Evolutionary conservation across 2,329 filamentous ascomycete species (phyloP).

Genomic region (Penicillium polonicum): DNA sequence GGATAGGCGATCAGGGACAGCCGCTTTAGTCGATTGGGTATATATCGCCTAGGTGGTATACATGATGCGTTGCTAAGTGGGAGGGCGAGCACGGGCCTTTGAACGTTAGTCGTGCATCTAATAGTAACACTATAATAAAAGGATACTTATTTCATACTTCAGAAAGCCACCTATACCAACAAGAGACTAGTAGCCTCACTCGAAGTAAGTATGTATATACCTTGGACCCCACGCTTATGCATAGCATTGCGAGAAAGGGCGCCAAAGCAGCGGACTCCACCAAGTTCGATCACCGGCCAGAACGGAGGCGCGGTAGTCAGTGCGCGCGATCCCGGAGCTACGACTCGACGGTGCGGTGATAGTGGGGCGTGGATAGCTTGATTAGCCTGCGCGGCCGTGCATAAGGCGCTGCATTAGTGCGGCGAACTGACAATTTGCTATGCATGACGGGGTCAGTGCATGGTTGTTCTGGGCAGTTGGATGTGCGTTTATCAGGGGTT

Average conservation of each 20-base stretch:
- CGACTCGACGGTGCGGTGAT: conserved; percentile 17
- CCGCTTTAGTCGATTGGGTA: conserved; percentile 2
- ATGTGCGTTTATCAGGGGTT: conserved; percentile 16
- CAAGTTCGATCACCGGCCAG: conserved; percentile 4
- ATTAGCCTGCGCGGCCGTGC: conserved; percentile 17
- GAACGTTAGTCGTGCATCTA: not conserved
- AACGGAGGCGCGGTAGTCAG: conserved; percentile 21
- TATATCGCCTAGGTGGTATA: not conserved
- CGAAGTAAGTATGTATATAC: conserved; percentile 2
- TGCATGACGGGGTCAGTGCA: conserved; percentile 16
- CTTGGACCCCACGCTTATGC: conserved; percentile 20
- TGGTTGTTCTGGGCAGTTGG: not conserved
- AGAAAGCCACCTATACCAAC: not conserved
- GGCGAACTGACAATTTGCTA: conserved; percentile 25
- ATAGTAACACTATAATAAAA: not conserved
- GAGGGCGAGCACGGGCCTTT: conserved; percentile 1
- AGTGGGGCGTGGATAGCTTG: conserved; percentile 19
- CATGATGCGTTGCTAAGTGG: not conserved
- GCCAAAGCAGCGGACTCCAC: conserved; percentile 1
- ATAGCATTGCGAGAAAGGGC: conserved; percentile 19
- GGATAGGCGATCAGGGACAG: conserved; percentile 9
- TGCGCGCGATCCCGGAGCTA: conserved; percentile 20
- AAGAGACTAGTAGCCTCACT: not conserved
- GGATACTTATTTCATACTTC: not conserved
- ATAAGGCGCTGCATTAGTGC: conserved; percentile 23